Conservation (phyloP, 1,284 basidiomycete genomes). For the Fomitopsis schrenkii region DNA sequence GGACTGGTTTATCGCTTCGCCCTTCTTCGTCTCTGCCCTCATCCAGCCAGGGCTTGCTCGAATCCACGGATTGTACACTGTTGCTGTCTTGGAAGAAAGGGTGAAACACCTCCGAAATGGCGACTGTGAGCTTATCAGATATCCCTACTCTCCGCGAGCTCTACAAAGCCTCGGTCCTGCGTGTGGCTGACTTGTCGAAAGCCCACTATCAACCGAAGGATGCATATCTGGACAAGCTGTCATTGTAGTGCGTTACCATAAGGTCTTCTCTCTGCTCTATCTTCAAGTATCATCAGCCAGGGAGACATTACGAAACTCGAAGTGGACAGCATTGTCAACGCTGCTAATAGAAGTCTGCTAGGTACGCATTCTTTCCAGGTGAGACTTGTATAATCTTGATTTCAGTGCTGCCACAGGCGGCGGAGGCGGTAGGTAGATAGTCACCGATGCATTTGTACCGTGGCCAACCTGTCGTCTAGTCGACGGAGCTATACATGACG, state of each 20-base stretch:
- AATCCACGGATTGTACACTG: no score
- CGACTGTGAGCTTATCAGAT: conserved; percentile 34
- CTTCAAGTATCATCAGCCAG: conserved; percentile 41
- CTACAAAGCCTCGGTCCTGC: conserved; percentile 37
- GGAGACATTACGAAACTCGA: conserved; percentile 75
- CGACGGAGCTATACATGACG: conserved; percentile 83
- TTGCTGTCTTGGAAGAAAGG: no score
- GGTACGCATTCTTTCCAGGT: conserved; percentile 40
- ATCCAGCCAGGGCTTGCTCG: no score
- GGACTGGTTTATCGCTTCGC: no score
- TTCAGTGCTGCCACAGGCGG: conserved; percentile 43
- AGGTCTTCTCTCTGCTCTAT: background rate
- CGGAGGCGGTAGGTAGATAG: conserved; percentile 52
- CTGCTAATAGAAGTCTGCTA: conserved; percentile 74
- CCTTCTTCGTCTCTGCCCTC: no score
- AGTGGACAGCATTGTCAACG: conserved; percentile 84
- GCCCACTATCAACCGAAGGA: conserved; percentile 33
- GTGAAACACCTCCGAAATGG: conserved; percentile 17
- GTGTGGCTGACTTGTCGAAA: conserved; percentile 21
- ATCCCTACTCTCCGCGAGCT: conserved; percentile 51
- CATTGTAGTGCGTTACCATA: conserved; percentile 43
- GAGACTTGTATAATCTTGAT: conserved; percentile 3
- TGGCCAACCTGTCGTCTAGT: conserved; percentile 54
- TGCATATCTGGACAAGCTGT: conserved; percentile 47
- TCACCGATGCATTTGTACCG: background rate